Evolutionary conservation across 352 stramenopile genomes (phyloP).

Genomic region (Phytophthora foliorum): DNA sequence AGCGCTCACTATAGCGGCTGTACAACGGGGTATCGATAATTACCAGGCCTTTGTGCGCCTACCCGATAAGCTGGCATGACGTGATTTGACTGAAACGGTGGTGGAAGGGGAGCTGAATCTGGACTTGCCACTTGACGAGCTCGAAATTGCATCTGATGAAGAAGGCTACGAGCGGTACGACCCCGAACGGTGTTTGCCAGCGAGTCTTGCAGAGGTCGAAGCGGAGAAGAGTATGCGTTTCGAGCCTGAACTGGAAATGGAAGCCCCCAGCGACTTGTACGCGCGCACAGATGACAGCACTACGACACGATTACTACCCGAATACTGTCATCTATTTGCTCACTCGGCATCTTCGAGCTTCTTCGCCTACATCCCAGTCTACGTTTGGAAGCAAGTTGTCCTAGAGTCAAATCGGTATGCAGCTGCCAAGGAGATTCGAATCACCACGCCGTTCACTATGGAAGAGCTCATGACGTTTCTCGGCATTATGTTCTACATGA

Average conservation of each 20-base stretch:
- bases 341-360: slow-evolving; percentile 5
- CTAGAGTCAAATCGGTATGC: slow-evolving; percentile 3
- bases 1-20: neutral
- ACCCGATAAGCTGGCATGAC: slow-evolving; percentile 1
- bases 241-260: slow-evolving; percentile 1
- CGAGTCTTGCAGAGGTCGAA: slow-evolving; percentile 16
- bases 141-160: slow-evolving; percentile 7
- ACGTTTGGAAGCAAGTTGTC: slow-evolving; percentile 8
- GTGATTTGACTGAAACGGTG: slow-evolving; percentile 15
- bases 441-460: slow-evolving; percentile 10
- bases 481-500: slow-evolving; percentile 27
- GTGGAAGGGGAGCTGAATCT: slow-evolving; percentile 12
- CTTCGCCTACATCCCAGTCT: slow-evolving; percentile 4
- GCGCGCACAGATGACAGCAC: neutral
- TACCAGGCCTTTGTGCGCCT: slow-evolving; percentile 3
- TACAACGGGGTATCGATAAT: slow-evolving; percentile 13
- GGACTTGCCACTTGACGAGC: slow-evolving; percentile 7
- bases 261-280: slow-evolving; percentile 14
- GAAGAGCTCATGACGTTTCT: slow-evolving; percentile 19
- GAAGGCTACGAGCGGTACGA: slow-evolving; percentile 16
- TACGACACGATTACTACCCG: neutral
- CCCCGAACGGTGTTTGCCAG: slow-evolving; percentile 1
- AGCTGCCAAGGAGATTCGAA: slow-evolving; percentile 3
- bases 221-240: slow-evolving; percentile 1
- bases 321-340: slow-evolving; percentile 10